These are phyloP conservation scores for Camelina neglecta DNA, from an alignment of 345 rosid species.

Conservation along the genomic window DNA sequence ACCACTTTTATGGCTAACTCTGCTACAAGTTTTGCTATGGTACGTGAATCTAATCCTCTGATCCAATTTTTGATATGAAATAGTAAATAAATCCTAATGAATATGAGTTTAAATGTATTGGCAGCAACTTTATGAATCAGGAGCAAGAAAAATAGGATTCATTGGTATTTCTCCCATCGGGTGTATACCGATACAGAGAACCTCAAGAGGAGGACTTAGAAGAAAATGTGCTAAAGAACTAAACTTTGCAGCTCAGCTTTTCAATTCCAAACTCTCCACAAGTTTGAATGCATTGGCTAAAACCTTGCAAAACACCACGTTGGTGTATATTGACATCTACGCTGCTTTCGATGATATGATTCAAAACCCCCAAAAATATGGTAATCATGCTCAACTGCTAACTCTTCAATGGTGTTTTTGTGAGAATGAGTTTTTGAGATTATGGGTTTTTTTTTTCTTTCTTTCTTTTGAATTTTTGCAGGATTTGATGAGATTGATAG, in stretches of 20 bases:
- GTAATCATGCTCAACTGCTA: conserved; percentile 33
- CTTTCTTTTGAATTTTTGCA: conserved; percentile 18
- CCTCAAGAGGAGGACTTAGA: conserved; percentile 50
- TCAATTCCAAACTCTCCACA: conserved; percentile 57
- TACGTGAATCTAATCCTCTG: conserved; percentile 24
- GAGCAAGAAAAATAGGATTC: conserved; percentile 64
- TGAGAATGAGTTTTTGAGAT: conserved; percentile 11
- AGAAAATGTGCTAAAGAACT: conserved; percentile 45
- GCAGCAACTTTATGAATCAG: conserved; percentile 58
- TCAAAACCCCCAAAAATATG: conserved; percentile 55
- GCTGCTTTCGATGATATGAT: conserved; percentile 45
- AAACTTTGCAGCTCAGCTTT: conserved; percentile 58
- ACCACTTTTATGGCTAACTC: conserved; percentile 50
- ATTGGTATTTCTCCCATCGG: conserved; percentile 58
- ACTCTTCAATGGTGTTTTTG: background rate
- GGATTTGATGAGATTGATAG: conserved; percentile 55
- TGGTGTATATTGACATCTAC: conserved; percentile 56
- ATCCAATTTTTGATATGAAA: background rate
- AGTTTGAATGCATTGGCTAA: conserved; percentile 37
- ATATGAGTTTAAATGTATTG: conserved; percentile 5
- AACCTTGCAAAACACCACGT: conserved; percentile 38
- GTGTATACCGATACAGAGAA: conserved; percentile 63
- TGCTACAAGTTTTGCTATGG: conserved; percentile 54
- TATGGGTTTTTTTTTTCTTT: background rate
- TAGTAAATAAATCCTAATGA: background rate